phyloP scores from a whole-genome alignment of 1,139 yeast genomes.

The Blastobotrys proliferans region DNA sequence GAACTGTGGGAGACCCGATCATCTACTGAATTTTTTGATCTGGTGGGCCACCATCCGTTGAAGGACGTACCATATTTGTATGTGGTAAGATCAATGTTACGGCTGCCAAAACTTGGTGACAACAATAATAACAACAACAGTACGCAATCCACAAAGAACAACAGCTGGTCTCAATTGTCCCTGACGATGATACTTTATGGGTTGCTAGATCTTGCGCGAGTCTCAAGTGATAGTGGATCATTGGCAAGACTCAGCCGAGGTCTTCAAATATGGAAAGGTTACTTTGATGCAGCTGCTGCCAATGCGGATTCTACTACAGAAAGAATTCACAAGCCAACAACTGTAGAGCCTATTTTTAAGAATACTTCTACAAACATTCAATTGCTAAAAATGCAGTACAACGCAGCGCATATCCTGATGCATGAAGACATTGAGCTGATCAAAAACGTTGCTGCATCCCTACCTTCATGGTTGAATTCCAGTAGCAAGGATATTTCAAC shows the following conservation, averaged over 20 bases:
- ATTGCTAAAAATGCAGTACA: slow-evolving; percentile 26
- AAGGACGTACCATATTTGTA: slow-evolving; percentile 30
- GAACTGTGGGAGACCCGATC: slow-evolving; percentile 30
- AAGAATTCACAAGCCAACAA: not conserved
- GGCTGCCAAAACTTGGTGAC: slow-evolving; percentile 31
- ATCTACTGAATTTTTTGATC: slow-evolving; percentile 28
- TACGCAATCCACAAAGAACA: not conserved
- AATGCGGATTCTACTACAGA: slow-evolving; percentile 16
- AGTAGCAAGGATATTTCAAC: slow-evolving; percentile 3
- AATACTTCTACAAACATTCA: not conserved
- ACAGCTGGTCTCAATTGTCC: slow-evolving; percentile 28
- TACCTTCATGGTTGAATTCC: slow-evolving; percentile 7
- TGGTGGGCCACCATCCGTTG: slow-evolving; percentile 27
- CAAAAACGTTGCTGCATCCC: slow-evolving; percentile 3
- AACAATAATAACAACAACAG: not conserved
- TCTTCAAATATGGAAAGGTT: slow-evolving; percentile 31
- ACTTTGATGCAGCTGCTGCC: slow-evolving; percentile 26
- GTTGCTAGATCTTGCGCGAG: slow-evolving; percentile 26
- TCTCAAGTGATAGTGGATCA: not conserved
- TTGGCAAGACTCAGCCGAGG: slow-evolving; percentile 30
- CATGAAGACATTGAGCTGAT: slow-evolving; percentile 28
- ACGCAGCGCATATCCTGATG: slow-evolving; percentile 28
- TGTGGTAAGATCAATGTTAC: slow-evolving; percentile 31
- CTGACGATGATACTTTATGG: slow-evolving; percentile 29
- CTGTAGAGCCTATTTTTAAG: slow-evolving; percentile 1